These are phyloP conservation scores for Alternaria arbusti DNA, from an alignment of 2,329 filamentous ascomycete genomes.

Conservation along the genomic window DNA sequence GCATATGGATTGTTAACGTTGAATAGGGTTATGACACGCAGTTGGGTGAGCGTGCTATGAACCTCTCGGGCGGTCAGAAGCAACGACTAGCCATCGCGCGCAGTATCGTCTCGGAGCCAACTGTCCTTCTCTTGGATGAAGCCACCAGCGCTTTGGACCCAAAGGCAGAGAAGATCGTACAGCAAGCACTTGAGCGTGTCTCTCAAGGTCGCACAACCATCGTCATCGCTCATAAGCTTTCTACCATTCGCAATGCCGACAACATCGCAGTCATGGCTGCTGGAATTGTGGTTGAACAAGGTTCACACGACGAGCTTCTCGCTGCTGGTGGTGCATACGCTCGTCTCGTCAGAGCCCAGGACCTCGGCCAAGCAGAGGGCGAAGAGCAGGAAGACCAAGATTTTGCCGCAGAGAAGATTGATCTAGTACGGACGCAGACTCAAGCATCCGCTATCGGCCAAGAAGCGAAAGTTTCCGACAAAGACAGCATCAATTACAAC, in stretches of 20 bases:
- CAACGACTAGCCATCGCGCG: constrained; percentile 93
- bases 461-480: constrained; percentile 20
- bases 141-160: constrained; percentile 86
- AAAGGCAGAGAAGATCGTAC: constrained; percentile 91
- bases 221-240: constrained; percentile 92
- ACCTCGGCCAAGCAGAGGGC: constrained; percentile 45
- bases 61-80: constrained; percentile 92
- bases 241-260: constrained; percentile 90
- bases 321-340: constrained; percentile 75
- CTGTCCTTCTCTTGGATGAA: constrained; percentile 88
- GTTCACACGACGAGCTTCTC: constrained; percentile 81
- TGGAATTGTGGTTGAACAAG: constrained; percentile 86
- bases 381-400: constrained; percentile 29
- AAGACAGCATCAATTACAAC: constrained; percentile 39
- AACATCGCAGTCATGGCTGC: constrained; percentile 92
- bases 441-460: constrained; percentile 33
- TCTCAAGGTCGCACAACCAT: constrained; percentile 89
- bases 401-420: constrained; percentile 17
- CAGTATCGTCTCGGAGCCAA: constrained; percentile 86
- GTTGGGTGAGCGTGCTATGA: constrained; percentile 88
- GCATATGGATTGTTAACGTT: constrained; percentile 38
- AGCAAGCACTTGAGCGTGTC: constrained; percentile 86
- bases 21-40: constrained; percentile 88
- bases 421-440: constrained; percentile 37
- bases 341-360: constrained; percentile 66